Percentiles rank a stretch among this genome's conserved stretches.
These are phyloP conservation scores for Yamadazyma sp. DNA, from an alignment of 805 yeast genomes.

Conservation along the genomic window DNA sequence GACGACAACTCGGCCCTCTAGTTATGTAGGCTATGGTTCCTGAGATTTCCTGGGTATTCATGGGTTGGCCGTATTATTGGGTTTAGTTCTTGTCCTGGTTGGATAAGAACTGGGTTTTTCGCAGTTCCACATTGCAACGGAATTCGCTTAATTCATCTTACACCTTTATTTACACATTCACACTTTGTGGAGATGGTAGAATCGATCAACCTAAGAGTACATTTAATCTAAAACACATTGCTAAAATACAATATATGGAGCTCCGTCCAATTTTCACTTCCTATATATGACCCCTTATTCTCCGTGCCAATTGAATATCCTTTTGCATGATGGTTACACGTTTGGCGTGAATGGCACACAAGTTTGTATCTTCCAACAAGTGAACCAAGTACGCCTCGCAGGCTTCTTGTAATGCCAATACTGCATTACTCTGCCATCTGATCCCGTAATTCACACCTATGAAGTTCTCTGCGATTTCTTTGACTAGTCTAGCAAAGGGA, in stretches of 20 bases:
- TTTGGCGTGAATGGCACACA: slow-evolving; percentile 77
- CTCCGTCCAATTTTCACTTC: neutral
- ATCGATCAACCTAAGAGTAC: neutral
- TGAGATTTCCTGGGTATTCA: too few species aligned
- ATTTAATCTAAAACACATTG: neutral
- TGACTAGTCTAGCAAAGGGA: slow-evolving; percentile 75
- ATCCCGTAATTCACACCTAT: slow-evolving; percentile 55
- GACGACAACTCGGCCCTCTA: too few species aligned
- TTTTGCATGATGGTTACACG: slow-evolving; percentile 85
- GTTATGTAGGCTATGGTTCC: too few species aligned
- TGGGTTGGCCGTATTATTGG: too few species aligned
- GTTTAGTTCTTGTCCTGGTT: too few species aligned
- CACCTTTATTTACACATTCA: neutral
- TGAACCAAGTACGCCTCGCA: slow-evolving; percentile 76
- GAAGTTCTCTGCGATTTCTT: slow-evolving; percentile 67
- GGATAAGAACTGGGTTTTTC: too few species aligned
- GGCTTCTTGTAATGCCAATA: slow-evolving; percentile 78
- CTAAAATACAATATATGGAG: neutral
- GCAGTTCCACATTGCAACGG: neutral
- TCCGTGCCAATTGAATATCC: slow-evolving; percentile 76
- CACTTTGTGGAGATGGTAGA: neutral
- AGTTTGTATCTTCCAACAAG: slow-evolving; percentile 71
- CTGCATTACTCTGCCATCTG: slow-evolving; percentile 79
- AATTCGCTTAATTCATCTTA: neutral
- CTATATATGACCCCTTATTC: slow-evolving; percentile 57